Evolutionary conservation across 1,139 yeast genomes (phyloP).

Genomic region (Pichia sp.): DNA sequence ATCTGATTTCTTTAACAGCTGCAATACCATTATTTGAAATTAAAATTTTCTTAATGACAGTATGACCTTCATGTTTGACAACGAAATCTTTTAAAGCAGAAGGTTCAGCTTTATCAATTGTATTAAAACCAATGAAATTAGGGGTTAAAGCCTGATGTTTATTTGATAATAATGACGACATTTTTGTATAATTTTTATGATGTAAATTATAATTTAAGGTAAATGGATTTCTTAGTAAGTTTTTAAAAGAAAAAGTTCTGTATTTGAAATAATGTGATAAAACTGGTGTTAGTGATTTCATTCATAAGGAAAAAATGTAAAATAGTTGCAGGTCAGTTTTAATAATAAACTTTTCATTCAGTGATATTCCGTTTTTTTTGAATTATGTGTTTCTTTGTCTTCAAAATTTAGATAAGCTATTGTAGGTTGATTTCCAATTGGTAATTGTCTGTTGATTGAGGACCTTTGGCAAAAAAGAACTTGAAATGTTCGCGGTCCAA

Average conservation of each 20-base stretch:
- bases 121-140: constrained; percentile 76
- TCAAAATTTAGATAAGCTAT: too few relatives aligned
- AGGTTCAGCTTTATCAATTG: constrained; percentile 66
- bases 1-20: constrained; percentile 95
- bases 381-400: too few relatives aligned
- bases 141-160: constrained; percentile 42
- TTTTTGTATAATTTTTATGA: background rate
- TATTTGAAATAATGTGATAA: background rate
- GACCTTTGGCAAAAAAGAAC: too few relatives aligned
- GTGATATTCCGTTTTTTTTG: background rate
- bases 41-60: constrained; percentile 80
- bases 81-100: constrained; percentile 82
- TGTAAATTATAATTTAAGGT: background rate
- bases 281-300: constrained; percentile 10
- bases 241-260: constrained; percentile 7
- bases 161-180: constrained; percentile 13
- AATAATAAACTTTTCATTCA: background rate
- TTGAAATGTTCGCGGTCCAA: background rate
- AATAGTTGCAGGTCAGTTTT: background rate
- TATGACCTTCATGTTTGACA: constrained; percentile 82
- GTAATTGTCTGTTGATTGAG: too few relatives aligned
- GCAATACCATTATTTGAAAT: constrained; percentile 99
- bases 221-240: background rate
- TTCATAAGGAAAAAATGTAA: background rate
- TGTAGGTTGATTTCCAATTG: too few relatives aligned